These are phyloP conservation scores for Omphalea diandra DNA, from an alignment of 441 rosid genomes.

Conservation along the genomic window DNA sequence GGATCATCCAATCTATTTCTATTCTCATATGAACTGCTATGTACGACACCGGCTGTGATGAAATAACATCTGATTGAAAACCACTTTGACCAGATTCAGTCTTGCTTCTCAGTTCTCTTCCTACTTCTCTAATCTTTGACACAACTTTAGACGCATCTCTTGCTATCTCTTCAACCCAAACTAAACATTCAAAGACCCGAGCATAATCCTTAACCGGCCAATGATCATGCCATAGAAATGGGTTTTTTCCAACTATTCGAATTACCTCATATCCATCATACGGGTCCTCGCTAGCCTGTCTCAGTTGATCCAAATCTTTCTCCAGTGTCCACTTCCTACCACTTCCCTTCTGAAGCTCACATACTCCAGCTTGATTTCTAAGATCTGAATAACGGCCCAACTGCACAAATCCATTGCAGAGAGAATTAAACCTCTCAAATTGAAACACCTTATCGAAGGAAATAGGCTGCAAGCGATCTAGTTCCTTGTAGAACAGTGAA, in stretches of 20 bases:
- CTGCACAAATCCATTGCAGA: constrained; percentile 67
- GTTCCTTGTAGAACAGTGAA: constrained; percentile 89
- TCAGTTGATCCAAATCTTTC: constrained; percentile 78
- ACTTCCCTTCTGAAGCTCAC: constrained; percentile 80
- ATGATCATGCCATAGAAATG: constrained; percentile 97
- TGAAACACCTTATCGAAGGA: constrained; percentile 77
- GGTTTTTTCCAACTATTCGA: constrained; percentile 72
- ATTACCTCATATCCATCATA: constrained; percentile 62
- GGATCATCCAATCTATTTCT: constrained; percentile 99
- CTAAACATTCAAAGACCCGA: constrained; percentile 79
- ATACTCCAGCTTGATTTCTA: constrained; percentile 37
- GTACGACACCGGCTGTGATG: constrained; percentile 32
- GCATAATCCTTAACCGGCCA: constrained; percentile 94
- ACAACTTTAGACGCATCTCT: constrained; percentile 78
- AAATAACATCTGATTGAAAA: constrained; percentile 16
- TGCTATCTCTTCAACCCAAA: constrained; percentile 63
- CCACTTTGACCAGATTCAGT: constrained; percentile 10
- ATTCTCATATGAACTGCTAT: constrained; percentile 96
- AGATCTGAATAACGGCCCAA: constrained; percentile 60
- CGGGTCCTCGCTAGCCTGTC: constrained; percentile 33
- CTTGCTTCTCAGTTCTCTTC: constrained; percentile 36
- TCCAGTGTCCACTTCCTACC: constrained; percentile 90
- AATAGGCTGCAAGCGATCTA: constrained; percentile 71
- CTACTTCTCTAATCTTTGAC: constrained; percentile 60
- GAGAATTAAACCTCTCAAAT: constrained; percentile 66